Evolutionary conservation across 306 rosid species (phyloP).

Genomic region (Cicer bijugum): DNA sequence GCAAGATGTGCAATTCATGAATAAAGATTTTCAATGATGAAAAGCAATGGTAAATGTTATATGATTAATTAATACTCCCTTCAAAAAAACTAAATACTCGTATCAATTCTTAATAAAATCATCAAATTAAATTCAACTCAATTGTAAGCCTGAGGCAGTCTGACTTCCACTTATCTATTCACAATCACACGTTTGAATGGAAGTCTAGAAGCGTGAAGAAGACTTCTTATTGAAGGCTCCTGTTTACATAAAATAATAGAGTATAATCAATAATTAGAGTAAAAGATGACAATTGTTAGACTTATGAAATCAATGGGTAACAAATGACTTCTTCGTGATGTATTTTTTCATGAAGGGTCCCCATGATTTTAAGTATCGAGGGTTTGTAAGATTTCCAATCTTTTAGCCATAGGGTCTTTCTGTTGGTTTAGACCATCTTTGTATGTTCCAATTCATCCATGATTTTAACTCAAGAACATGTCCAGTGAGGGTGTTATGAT

Average conservation of each 20-base stretch:
- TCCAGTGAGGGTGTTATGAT: too few species aligned
- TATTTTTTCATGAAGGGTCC: too few species aligned
- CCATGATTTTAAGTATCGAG: too few species aligned
- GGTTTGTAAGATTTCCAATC: too few species aligned
- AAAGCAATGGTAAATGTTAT: background rate
- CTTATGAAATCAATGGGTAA: too few species aligned
- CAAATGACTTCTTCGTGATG: too few species aligned
- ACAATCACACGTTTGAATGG: background rate
- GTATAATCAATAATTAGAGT: too few species aligned
- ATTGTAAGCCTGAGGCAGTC: background rate
- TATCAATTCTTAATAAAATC: background rate
- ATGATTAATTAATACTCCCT: background rate
- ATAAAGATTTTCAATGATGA: conserved; percentile 1
- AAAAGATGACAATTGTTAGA: too few species aligned
- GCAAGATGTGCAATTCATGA: background rate
- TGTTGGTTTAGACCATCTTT: too few species aligned
- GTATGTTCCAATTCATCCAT: too few species aligned
- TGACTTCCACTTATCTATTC: background rate
- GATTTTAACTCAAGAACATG: too few species aligned
- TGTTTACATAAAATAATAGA: background rate
- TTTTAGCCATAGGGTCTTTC: too few species aligned
- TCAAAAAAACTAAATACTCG: background rate
- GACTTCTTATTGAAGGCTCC: background rate
- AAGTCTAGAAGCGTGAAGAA: conserved; percentile 25
- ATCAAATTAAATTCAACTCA: conserved; percentile 22